Evolutionary conservation across 2,329 filamentous ascomycete species (phyloP), one percentile per base, ranked within the genome.

Genomic region (Aspergillus sp.): DNA sequence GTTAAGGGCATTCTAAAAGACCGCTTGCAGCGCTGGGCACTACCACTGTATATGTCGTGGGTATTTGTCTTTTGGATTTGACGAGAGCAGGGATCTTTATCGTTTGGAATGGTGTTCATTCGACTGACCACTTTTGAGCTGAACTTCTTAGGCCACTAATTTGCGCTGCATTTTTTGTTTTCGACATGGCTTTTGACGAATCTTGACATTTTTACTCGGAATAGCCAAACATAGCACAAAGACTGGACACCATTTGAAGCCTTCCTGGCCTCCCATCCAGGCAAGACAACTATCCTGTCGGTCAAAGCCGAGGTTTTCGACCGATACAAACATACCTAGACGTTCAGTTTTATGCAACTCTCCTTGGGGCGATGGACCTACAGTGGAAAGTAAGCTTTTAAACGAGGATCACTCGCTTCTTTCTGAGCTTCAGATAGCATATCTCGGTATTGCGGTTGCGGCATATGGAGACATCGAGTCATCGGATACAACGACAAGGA

Each of bases 371-470:
- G 6, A 9, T 12, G n/a, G 9, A 72, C 77, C 60, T 64, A 79
- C 77, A 79, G 60, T 35, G 77, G 77, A 56, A 79, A 77, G 62
- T 79, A 79, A 58, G 77, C 71, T 56, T 78, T 79, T 41, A 79
- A 50, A 15, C 63, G 66, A 35, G 58, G 66, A 41, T 75, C 69
- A 37, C 67, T 67, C 27, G 73, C 76, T 58, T 79, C 77, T 51
- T 67, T 61, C 43, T 70, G 69, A 33, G 77, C 77, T 50, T 68
- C 66, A 5, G 68, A 62, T 41, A 77, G 68, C 58, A 79, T 62
- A 7, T 62, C 60, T 43, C 73, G 65, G 52, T 79, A 75, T 24
- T 73, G 72, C 23, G 74, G 62, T 41, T 69, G 60, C 19, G 73
- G 64, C 76, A 81, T 79, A 40, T 70, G 66, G 55, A 78, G 65